Conservation (phyloP, 495 filamentous ascomycete species). For the Penicillium goetzii region DNA sequence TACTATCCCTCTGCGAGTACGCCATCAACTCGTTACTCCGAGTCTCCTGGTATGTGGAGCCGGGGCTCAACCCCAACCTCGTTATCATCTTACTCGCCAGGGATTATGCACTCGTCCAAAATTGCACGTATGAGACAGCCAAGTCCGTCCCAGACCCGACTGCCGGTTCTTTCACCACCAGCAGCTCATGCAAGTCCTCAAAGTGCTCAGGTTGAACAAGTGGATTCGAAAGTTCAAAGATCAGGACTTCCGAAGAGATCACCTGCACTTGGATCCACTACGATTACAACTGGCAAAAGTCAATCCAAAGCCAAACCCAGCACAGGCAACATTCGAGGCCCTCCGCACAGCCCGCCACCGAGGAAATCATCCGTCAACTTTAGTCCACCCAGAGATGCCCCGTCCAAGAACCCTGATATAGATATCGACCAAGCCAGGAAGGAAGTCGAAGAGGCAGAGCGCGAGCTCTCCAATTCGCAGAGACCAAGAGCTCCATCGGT, state of each 20-base stretch:
- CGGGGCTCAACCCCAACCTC: conserved; percentile 97
- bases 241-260: conserved; percentile 40
- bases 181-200: conserved; percentile 55
- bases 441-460: conserved; percentile 34
- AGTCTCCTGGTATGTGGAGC: conserved; percentile 84
- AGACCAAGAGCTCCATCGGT: neutral
- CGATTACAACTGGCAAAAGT: neutral
- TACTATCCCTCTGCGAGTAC: conserved; percentile 72
- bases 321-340: conserved; percentile 29
- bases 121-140: conserved; percentile 61
- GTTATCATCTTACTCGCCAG: conserved; percentile 92
- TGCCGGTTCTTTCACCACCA: conserved; percentile 60
- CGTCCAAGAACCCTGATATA: conserved; percentile 23
- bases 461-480: conserved; percentile 25
- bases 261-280: conserved; percentile 4
- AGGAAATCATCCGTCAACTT: conserved; percentile 66
- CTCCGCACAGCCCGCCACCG: conserved; percentile 63
- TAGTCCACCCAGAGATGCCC: conserved; percentile 29
- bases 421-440: conserved; percentile 30
- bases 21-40: conserved; percentile 92
- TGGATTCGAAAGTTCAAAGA: conserved; percentile 63
- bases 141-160: conserved; percentile 67
- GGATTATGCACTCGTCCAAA: conserved; percentile 66
- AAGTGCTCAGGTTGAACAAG: conserved; percentile 66
- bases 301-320: conserved; percentile 8